phyloP scores from a whole-genome alignment of 176 grass and related monocot species.

The Oryza brachyantha region DNA sequence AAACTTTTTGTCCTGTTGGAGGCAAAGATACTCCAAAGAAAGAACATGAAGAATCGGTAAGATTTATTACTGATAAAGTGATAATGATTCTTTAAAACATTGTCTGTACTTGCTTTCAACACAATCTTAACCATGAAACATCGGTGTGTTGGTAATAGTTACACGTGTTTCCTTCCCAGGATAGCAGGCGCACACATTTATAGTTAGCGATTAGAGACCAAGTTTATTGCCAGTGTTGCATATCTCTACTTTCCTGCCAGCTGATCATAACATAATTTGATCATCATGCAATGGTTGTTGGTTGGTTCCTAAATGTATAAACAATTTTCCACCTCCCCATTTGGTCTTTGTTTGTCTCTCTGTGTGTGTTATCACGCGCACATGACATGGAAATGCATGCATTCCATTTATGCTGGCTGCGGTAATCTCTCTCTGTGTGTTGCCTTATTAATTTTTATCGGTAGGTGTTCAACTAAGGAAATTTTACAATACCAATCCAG shows the following conservation, averaged over 20 bases:
- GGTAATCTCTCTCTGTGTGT: background rate
- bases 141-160: too few relatives aligned
- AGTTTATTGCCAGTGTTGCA: background rate
- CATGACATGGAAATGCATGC: too few relatives aligned
- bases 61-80: constrained; percentile 26
- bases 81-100: background rate
- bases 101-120: too few relatives aligned
- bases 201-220: background rate
- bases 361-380: too few relatives aligned
- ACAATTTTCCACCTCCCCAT: background rate
- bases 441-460: background rate
- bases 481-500: background rate
- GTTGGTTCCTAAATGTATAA: background rate
- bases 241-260: constrained; percentile 8
- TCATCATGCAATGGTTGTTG: background rate
- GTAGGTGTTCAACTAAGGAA: background rate
- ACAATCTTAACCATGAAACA: too few relatives aligned
- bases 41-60: constrained; percentile 57
- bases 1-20: too few relatives aligned
- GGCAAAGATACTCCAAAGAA: constrained; percentile 31
- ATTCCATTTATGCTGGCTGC: background rate
- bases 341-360: background rate
- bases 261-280: background rate
- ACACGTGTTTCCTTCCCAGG: too few relatives aligned
- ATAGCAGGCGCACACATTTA: background rate